Conservation (phyloP, 73 alveolate genomes). For the Paramecium octaurelia region DNA sequence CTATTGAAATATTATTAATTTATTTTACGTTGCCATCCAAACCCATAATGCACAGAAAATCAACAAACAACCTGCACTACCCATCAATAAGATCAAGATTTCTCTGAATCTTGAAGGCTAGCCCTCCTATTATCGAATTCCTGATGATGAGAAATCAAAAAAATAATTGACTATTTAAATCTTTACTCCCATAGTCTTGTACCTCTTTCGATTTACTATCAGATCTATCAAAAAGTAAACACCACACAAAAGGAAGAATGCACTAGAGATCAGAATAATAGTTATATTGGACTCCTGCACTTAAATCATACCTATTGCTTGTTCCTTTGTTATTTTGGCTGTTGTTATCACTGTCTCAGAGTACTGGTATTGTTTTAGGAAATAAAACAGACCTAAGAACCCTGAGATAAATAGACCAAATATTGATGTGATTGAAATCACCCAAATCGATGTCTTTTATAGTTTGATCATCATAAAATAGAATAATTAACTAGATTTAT, state of each 20-base stretch:
- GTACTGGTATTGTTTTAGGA: neutral
- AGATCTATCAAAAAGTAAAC: neutral
- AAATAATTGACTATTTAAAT: neutral
- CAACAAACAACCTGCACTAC: neutral
- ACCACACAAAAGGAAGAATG: neutral
- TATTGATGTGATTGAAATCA: neutral
- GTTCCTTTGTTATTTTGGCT: neutral
- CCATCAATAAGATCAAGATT: neutral
- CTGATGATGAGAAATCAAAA: neutral
- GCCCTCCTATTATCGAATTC: neutral
- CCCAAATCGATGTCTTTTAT: neutral
- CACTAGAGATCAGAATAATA: neutral
- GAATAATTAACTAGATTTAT: neutral
- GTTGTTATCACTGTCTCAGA: neutral
- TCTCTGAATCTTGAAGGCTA: neutral
- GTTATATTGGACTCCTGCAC: neutral
- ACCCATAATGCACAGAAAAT: neutral
- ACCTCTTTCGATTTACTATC: neutral
- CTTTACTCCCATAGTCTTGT: neutral
- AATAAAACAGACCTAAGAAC: neutral
- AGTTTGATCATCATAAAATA: neutral
- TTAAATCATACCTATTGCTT: neutral
- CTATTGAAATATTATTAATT: neutral
- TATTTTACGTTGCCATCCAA: neutral
- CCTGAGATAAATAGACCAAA: constrained; percentile 6